Base-by-base conservation (phyloP, 441 rosid genomes). In the Aquilaria agallochum region DNA sequence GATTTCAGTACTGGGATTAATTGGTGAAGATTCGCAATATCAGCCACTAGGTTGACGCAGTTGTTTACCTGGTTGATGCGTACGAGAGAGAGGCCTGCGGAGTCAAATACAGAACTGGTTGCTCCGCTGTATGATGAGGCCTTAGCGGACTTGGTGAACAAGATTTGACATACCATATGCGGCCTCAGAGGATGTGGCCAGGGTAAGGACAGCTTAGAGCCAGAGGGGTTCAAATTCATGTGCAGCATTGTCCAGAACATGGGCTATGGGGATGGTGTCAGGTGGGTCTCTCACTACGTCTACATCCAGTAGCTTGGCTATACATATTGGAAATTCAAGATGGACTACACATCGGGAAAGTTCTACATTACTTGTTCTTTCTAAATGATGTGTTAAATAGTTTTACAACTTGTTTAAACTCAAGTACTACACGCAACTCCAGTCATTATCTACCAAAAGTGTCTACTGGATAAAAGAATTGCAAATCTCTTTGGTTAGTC, bases 1-100 rank as follows among this genome's bases (percentile, higher is more conserved):
- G 27, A 20, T 20, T 20, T 20, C 27, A 20, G 27, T 20, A 20
- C 27, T 20, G 27, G 27, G 27, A 20, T 20, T 20, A 20, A 20
- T 20, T 20, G 27, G 27, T 20, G 27, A 20, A 20, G 27, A 20
- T 20, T 20, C 27, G 27, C 27, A 20, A 20, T 1, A 20, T 20
- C 27, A 20, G 27, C 27, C 27, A 20, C 27, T 42, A 89, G 96
- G 96, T 90, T 77, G 96, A 90, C 78, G 95, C 95, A 0, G 97
- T 90, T 55, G 95, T 90, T 57, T 90, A 90, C 77, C 80, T 90
- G 31, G 95, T 90, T 55, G 97, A 90, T 74, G 96, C 96, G n/a
- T 81, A 77, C 56, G 97, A 90, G 74, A 86, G 97, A 90, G 71
- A 83, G 97, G 70, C 84, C 88, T 62, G 69, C 84, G 0, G 93